Evolutionary conservation across 140 eudicot species (phyloP).

Genomic region (Senecio squalidus): DNA sequence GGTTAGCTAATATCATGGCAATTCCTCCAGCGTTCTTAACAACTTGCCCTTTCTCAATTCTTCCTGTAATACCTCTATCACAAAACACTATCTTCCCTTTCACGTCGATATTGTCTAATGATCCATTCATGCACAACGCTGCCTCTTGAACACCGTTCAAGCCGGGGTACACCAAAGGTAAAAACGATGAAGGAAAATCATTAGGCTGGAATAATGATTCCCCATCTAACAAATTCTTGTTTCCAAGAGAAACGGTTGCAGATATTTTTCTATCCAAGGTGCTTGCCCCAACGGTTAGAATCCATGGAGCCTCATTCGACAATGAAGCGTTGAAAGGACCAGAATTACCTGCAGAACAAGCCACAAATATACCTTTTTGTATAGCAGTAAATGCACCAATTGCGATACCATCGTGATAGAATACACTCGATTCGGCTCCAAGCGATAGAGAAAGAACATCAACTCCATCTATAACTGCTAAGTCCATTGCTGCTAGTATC

Average conservation of each 20-base stretch:
- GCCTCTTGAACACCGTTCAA: conserved; percentile 13
- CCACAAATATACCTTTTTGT: conserved; percentile 55
- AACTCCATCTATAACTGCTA: conserved; percentile 62
- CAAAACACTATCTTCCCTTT: conserved; percentile 56
- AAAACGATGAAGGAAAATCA: conserved; percentile 25
- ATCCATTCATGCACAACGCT: conserved; percentile 25
- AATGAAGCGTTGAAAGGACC: conserved; percentile 39
- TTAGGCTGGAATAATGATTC: conserved; percentile 55
- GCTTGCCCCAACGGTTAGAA: conserved; percentile 80
- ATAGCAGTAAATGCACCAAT: conserved; percentile 55
- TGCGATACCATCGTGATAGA: conserved; percentile 37
- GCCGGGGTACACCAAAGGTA: conserved; percentile 48
- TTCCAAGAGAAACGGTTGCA: conserved; percentile 52
- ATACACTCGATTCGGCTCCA: conserved; percentile 25
- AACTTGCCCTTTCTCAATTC: conserved; percentile 22
- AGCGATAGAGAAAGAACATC: conserved; percentile 55
- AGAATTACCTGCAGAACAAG: conserved; percentile 54
- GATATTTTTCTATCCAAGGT: conserved; percentile 49
- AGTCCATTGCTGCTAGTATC: conserved; percentile 50
- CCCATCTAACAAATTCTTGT: conserved; percentile 35
- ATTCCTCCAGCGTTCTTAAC: conserved; percentile 46
- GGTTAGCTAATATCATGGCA: conserved; percentile 40
- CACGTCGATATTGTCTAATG: conserved; percentile 31
- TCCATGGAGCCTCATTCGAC: conserved; percentile 77
- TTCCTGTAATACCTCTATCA: conserved; percentile 17